phyloP scores from a whole-genome alignment of 1,139 yeast genomes.

The Zygoascus hellenicus region DNA sequence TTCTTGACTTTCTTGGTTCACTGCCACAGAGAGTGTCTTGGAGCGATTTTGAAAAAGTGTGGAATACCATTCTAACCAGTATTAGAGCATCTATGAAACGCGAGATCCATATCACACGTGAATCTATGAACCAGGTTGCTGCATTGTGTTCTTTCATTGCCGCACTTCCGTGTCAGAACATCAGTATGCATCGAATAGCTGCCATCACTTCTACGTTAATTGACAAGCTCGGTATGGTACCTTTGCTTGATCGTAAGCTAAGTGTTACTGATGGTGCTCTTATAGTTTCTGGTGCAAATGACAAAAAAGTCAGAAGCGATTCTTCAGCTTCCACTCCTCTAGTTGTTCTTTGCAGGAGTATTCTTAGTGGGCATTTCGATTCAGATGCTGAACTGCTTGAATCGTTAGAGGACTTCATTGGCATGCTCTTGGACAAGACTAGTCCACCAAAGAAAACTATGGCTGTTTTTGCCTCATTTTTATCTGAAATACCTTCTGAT shows the following conservation, averaged over 20 bases:
- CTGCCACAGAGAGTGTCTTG: slow-evolving; percentile 13
- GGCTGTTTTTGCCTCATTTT: slow-evolving; percentile 5
- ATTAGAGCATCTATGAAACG: slow-evolving; percentile 17
- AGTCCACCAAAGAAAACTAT: slow-evolving; percentile 6
- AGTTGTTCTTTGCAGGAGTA: slow-evolving; percentile 1
- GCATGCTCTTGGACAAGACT: slow-evolving; percentile 3
- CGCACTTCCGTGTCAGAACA: slow-evolving; percentile 9
- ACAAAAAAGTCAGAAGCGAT: not conserved
- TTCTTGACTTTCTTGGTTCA: slow-evolving; percentile 13
- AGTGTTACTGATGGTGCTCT: slow-evolving; percentile 5
- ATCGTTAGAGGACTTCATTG: not conserved
- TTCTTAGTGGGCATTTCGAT: not conserved
- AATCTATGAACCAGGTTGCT: slow-evolving; percentile 22
- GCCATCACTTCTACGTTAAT: slow-evolving; percentile 15
- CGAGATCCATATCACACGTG: slow-evolving; percentile 22
- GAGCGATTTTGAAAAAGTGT: slow-evolving; percentile 11
- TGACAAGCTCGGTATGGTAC: slow-evolving; percentile 17
- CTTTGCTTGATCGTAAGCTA: slow-evolving; percentile 15
- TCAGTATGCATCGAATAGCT: slow-evolving; percentile 9
- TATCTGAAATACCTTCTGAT: not conserved
- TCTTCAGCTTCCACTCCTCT: slow-evolving; percentile 1
- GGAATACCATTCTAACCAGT: slow-evolving; percentile 14
- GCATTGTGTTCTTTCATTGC: slow-evolving; percentile 18
- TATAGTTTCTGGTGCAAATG: not conserved
- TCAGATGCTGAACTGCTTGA: not conserved